Percentiles rank a stretch among this genome's conserved stretches.
Evolutionary conservation across 2,329 filamentous ascomycete genomes (phyloP).

Genomic region (Xylaria sp.): DNA sequence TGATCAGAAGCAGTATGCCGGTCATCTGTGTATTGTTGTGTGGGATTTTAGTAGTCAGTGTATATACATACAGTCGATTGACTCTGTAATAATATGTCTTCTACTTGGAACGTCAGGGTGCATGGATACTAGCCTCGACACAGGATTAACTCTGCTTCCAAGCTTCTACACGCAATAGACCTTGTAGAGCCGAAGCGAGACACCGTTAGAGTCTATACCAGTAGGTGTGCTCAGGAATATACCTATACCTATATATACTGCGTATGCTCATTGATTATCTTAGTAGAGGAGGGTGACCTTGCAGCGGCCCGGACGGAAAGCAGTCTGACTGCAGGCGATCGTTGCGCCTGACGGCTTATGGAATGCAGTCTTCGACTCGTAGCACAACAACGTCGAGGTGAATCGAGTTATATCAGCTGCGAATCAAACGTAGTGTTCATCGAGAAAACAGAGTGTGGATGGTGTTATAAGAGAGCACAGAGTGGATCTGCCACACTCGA

Average conservation of each 20-base stretch:
- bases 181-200: background rate
- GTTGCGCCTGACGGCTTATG: conserved; percentile 15
- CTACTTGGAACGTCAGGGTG: background rate
- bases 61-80: no score
- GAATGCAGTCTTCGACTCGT: background rate
- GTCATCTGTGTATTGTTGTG: background rate
- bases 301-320: conserved; percentile 35
- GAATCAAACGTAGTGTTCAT: conserved; percentile 8
- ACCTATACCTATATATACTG: background rate
- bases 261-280: conserved; percentile 2
- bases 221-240: background rate
- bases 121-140: no score
- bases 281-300: conserved; percentile 26
- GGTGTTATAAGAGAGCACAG: conserved; percentile 6
- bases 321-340: conserved; percentile 36
- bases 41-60: no score
- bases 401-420: conserved; percentile 5
- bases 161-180: no score
- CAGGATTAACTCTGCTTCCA: no score
- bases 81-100: no score
- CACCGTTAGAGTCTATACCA: background rate
- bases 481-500: conserved; percentile 13
- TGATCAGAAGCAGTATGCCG: background rate
- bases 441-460: background rate
- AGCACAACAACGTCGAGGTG: background rate